Conservation (phyloP, 225 moss, liverwort and hornwort genomes). For the Marchantia paleacea region DNA sequence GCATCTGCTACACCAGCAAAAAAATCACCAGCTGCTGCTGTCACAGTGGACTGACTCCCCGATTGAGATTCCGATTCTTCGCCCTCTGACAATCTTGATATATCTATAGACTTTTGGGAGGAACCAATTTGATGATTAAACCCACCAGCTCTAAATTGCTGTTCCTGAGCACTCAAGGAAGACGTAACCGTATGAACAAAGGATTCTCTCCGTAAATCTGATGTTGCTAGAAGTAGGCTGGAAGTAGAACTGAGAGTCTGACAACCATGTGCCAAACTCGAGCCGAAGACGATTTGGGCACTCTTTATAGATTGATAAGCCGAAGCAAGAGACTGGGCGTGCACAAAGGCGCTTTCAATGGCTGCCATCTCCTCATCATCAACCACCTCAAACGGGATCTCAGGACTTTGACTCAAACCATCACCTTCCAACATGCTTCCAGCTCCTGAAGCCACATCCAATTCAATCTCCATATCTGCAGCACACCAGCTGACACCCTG, state of each 20-base stretch:
- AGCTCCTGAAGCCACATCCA: not conserved
- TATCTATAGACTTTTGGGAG: not conserved
- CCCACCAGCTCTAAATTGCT: not conserved
- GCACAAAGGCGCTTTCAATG: constrained; percentile 67
- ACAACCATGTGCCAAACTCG: not conserved
- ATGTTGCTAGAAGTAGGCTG: not conserved
- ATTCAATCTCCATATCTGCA: not conserved
- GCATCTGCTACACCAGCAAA: constrained; percentile 4
- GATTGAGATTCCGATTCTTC: not conserved
- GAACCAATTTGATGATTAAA: not conserved
- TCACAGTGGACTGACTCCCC: not conserved
- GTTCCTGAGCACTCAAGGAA: constrained; percentile 1
- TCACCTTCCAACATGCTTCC: constrained; percentile 1
- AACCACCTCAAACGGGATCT: constrained; percentile 68
- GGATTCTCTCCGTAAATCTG: not conserved
- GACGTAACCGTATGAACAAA: constrained; percentile 26
- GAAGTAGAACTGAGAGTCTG: not conserved
- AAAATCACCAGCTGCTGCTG: not conserved
- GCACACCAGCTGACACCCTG: not conserved
- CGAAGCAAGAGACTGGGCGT: constrained; percentile 42
- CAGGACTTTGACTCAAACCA: not conserved
- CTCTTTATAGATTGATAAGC: constrained; percentile 9
- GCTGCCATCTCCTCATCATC: constrained; percentile 88
- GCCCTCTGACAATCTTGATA: not conserved
- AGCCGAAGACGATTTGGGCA: not conserved